A percentile compares a stretch with the other conserved stretches of the same genome.
phyloP scores from a whole-genome alignment of 805 yeast species.

The Phaffomyces antillensis region DNA sequence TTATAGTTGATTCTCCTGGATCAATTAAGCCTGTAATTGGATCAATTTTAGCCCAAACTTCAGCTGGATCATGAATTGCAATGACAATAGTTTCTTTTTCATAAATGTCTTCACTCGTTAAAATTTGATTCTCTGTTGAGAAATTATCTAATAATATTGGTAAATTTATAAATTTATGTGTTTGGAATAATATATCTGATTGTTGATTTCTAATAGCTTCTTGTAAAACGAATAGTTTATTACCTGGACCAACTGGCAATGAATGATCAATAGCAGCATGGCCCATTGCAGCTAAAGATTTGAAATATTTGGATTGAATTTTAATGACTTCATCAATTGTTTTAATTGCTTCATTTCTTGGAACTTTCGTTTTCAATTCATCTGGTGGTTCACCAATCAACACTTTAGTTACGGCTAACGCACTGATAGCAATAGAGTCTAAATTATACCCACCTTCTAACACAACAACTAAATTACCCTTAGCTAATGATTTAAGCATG shows the following conservation, averaged over 20 bases:
- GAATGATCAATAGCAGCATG: constrained; percentile 32
- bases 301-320: constrained; percentile 83
- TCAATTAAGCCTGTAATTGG: constrained; percentile 75
- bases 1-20: constrained; percentile 60
- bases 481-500: constrained; percentile 77
- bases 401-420: constrained; percentile 86
- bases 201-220: constrained; percentile 76
- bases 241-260: constrained; percentile 25
- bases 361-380: constrained; percentile 53
- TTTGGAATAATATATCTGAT: constrained; percentile 44
- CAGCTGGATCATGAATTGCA: constrained; percentile 85
- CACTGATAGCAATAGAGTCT: constrained; percentile 85
- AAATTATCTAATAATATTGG: constrained; percentile 47
- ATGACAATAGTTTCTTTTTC: constrained; percentile 58
- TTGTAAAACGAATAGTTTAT: constrained; percentile 46
- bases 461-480: constrained; percentile 82
- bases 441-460: constrained; percentile 96
- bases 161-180: constrained; percentile 53
- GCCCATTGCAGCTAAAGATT: constrained; percentile 64
- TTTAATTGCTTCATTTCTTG: constrained; percentile 70
- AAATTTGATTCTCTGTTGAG: constrained; percentile 47
- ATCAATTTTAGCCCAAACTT: constrained; percentile 82
- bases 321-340: constrained; percentile 76
- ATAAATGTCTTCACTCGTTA: constrained; percentile 67
- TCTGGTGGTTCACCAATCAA: constrained; percentile 95